Evolutionary conservation across 257 asterid genomes (phyloP), one percentile per base, ranked within the genome.

Genomic region (Ajuga chamaepitys): DNA sequence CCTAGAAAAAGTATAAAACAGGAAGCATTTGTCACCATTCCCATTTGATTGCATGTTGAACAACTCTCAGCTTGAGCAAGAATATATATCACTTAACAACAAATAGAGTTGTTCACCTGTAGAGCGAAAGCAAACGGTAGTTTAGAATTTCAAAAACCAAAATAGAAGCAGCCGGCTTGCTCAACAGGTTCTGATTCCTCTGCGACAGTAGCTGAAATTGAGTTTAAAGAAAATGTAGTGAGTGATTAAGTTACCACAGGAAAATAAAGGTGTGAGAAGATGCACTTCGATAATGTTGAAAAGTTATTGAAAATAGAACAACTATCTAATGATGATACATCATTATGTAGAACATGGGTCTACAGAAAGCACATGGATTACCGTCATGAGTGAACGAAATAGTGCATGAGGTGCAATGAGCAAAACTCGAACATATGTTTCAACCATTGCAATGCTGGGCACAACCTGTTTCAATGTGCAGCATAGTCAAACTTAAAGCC

Each of bases 401-500:
- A 93, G 74, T 24, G 97, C 86, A 80, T 93, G 99, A 74, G 99
- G 96, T 55, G 89, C 81, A 74, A 89, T 78, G 67, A 89, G 90
- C 77, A 93, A 78, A 83, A 93, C 68, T 81, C 99, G 81, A 57
- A 88, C 87, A 78, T 93, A 89, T 40, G 99, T 93, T 83, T 93
- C 99, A 62, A 89, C 96, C 99, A 89, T 80, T 26, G 97, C 99
- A 74, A 93, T 88, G 84, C 87, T 93, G 53, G 99, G 97, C 18
- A 93, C 87, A 58, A 80, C 96, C 99, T 93, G 92, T 79, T 84
- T 32, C 75, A 68, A 62, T 45, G 20, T 44, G 66, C 44, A 67
- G 10, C 69, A 71, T 22, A 67, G 26, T 72, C 70, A 70, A 62
- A 70, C 48, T 58, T 62, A 71, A 70, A 10, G 45, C 30, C 50